phyloP scores from a whole-genome alignment of 768 basidiomycete genomes.

The Steccherinum ochraceum region DNA sequence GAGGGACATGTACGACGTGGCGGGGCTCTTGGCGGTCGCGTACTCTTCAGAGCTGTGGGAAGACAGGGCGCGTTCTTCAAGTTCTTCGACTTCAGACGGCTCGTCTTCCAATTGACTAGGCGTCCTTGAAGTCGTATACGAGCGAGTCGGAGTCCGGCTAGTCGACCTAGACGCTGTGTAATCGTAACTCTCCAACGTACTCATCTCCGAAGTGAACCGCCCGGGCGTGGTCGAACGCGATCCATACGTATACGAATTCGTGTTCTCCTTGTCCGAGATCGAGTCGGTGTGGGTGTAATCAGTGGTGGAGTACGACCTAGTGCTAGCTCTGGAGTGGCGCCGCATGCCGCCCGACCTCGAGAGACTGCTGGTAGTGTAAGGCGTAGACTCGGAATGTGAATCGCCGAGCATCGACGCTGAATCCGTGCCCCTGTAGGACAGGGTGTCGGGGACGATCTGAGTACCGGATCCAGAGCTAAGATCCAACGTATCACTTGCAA shows the following conservation, averaged over 20 bases:
- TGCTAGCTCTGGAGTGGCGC: slow-evolving; percentile 36
- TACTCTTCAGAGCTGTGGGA: slow-evolving; percentile 5
- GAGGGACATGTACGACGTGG: slow-evolving; percentile 46
- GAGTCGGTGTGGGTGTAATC: slow-evolving; percentile 33
- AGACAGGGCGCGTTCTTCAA: neutral
- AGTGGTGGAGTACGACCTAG: slow-evolving; percentile 35
- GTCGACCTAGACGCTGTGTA: slow-evolving; percentile 12
- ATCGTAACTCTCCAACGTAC: slow-evolving; percentile 23
- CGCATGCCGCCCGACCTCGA: slow-evolving; percentile 55
- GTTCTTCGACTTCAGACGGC: slow-evolving; percentile 1
- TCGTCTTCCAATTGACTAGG: neutral
- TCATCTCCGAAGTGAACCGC: slow-evolving; percentile 12
- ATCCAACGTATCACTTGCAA: slow-evolving; percentile 33
- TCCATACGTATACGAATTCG: slow-evolving; percentile 20
- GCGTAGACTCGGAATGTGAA: slow-evolving; percentile 34
- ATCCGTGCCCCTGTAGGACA: slow-evolving; percentile 45
- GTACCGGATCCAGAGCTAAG: slow-evolving; percentile 37
- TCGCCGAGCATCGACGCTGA: slow-evolving; percentile 54
- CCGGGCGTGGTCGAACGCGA: slow-evolving; percentile 13
- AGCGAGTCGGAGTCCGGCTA: slow-evolving; percentile 10
- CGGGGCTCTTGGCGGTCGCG: slow-evolving; percentile 11
- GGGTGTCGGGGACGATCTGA: slow-evolving; percentile 40
- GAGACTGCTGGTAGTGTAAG: slow-evolving; percentile 47
- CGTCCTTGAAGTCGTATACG: slow-evolving; percentile 12
- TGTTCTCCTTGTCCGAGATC: slow-evolving; percentile 55